phyloP scores from a whole-genome alignment of 768 basidiomycete species.

The Boletales sp. region DNA sequence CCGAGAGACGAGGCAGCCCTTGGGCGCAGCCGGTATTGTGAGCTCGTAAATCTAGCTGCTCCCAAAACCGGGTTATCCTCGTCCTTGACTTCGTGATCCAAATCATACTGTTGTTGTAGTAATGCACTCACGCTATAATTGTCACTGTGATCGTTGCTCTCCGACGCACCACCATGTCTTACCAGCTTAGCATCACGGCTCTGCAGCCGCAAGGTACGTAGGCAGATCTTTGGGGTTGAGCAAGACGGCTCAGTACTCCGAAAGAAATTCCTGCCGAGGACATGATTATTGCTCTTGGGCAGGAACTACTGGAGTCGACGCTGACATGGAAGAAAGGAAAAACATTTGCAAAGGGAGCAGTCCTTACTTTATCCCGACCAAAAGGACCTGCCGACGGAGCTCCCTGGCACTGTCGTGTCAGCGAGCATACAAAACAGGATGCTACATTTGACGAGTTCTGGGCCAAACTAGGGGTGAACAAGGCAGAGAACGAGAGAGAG shows the following conservation, averaged over 20 bases:
- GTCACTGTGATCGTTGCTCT: background rate
- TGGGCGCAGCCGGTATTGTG: constrained; percentile 87
- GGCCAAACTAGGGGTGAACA: constrained; percentile 62
- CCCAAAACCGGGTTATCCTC: constrained; percentile 15
- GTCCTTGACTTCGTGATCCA: background rate
- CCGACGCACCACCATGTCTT: constrained; percentile 23
- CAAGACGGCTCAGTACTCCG: background rate
- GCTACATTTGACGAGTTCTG: constrained; percentile 73
- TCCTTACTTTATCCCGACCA: constrained; percentile 52
- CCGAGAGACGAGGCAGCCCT: constrained; percentile 71
- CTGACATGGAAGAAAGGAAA: constrained; percentile 67
- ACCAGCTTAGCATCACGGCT: constrained; percentile 38
- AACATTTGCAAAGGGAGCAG: constrained; percentile 47
- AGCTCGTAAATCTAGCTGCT: constrained; percentile 61
- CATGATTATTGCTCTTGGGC: constrained; percentile 49
- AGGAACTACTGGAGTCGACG: constrained; percentile 53
- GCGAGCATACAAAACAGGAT: constrained; percentile 62
- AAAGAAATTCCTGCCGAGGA: constrained; percentile 64
- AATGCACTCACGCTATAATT: constrained; percentile 16
- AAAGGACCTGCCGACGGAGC: constrained; percentile 56
- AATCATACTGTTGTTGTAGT: constrained; percentile 14
- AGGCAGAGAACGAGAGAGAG: constrained; percentile 68
- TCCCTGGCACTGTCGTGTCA: constrained; percentile 66
- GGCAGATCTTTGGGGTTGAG: background rate
- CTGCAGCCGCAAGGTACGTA: constrained; percentile 38